Evolutionary conservation across 208 protist genomes (phyloP).

Genomic region (Wallacemonas sp.): DNA sequence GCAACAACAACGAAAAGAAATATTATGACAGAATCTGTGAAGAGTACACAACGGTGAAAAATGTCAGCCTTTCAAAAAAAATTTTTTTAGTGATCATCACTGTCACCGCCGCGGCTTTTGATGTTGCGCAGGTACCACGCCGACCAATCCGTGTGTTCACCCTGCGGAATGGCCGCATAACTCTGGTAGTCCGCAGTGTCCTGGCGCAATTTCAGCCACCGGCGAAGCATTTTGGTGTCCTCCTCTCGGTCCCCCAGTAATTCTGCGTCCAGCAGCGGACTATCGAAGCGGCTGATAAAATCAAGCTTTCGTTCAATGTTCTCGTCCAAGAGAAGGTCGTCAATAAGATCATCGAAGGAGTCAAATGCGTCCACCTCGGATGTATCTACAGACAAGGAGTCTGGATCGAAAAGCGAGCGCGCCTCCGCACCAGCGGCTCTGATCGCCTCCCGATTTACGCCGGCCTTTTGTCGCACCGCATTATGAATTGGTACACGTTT

Average conservation of each 20-base stretch:
- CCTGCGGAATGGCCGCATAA: slow-evolving; percentile 64
- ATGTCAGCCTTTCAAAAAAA: too few relatives aligned
- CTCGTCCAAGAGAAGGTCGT: slow-evolving; percentile 39
- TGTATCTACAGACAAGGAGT: not conserved
- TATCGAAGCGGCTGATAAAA: slow-evolving; percentile 38
- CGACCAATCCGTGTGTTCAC: slow-evolving; percentile 64
- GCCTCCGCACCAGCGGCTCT: slow-evolving; percentile 1
- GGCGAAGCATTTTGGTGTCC: slow-evolving; percentile 34
- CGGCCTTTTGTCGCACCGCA: slow-evolving; percentile 43
- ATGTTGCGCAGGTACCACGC: slow-evolving; percentile 81
- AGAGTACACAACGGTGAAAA: too few relatives aligned
- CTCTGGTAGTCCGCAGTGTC: slow-evolving; percentile 69
- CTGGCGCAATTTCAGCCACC: slow-evolving; percentile 53
- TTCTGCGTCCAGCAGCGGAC: slow-evolving; percentile 49
- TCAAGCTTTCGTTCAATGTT: slow-evolving; percentile 38
- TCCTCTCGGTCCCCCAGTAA: slow-evolving; percentile 36
- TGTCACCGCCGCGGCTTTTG: slow-evolving; percentile 21
- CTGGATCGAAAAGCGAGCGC: slow-evolving; percentile 12
- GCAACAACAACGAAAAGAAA: too few relatives aligned
- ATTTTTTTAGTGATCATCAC: not conserved
- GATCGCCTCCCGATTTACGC: slow-evolving; percentile 31
- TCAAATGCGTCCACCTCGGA: not conserved
- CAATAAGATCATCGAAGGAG: slow-evolving; percentile 23
- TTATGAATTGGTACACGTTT: slow-evolving; percentile 80
- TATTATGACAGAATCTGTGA: too few relatives aligned